Conservation (phyloP, 2,329 filamentous ascomycete species). For the Ophiocordyceps camponoti-leonardi region DNA sequence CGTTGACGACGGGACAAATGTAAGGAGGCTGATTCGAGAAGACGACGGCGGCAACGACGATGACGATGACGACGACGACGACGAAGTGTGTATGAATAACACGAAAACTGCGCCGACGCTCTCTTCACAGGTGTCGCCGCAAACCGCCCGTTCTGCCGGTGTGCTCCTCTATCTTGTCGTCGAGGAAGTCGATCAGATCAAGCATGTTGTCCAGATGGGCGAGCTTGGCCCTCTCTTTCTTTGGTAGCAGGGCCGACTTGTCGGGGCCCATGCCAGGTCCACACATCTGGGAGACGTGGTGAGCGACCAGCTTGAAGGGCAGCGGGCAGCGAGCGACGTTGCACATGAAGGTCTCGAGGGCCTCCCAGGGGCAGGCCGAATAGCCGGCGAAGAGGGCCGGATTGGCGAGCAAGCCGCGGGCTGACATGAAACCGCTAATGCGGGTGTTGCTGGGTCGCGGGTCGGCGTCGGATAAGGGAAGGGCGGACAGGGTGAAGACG, state of each 20-base stretch:
- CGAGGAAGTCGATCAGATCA: constrained; percentile 43
- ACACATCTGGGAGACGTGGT: constrained; percentile 53
- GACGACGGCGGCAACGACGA: background rate
- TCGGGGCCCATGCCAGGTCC: constrained; percentile 35
- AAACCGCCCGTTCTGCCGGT: constrained; percentile 14
- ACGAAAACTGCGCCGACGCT: background rate
- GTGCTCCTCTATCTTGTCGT: constrained; percentile 25
- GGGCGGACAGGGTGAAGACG: constrained; percentile 37
- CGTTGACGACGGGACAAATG: background rate
- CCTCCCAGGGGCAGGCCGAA: constrained; percentile 41
- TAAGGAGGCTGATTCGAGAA: background rate
- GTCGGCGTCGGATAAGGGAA: constrained; percentile 25
- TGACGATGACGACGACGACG: background rate
- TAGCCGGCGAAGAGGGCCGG: constrained; percentile 46
- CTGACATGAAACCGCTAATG: constrained; percentile 51
- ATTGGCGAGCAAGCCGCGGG: constrained; percentile 49
- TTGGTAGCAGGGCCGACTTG: constrained; percentile 34
- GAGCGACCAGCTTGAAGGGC: constrained; percentile 44
- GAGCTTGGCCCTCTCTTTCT: constrained; percentile 35
- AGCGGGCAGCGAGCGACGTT: constrained; percentile 39
- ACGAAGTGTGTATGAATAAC: background rate
- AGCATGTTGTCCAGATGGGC: constrained; percentile 32
- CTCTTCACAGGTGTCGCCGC: constrained; percentile 14
- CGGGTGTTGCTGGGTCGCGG: constrained; percentile 24
- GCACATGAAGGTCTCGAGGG: constrained; percentile 44